Conservation (phyloP, 495 filamentous ascomycete species). For the Aspergillus baeticus region DNA sequence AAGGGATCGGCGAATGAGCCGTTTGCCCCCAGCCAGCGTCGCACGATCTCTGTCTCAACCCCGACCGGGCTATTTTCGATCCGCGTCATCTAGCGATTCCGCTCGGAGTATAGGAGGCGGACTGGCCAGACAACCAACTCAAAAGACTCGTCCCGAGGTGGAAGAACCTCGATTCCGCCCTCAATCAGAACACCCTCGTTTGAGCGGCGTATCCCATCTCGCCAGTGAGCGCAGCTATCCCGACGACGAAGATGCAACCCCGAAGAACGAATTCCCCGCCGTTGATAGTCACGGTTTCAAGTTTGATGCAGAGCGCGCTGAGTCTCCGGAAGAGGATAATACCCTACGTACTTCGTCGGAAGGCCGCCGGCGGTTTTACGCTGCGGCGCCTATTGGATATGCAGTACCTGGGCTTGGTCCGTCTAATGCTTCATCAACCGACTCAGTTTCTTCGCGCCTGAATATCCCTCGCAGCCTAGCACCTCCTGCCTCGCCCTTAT, state of each 20-base stretch:
- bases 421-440: conserved; percentile 39
- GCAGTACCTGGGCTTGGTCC: conserved; percentile 17
- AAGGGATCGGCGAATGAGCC: conserved; percentile 73
- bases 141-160: conserved; percentile 51
- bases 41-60: conserved; percentile 68
- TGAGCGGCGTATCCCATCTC: conserved; percentile 59
- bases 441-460: conserved; percentile 44
- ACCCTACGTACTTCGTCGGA: conserved; percentile 17
- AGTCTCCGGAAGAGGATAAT: conserved; percentile 48
- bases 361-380: conserved; percentile 25
- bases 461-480: conserved; percentile 48
- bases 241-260: conserved; percentile 33
- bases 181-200: conserved; percentile 68
- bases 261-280: conserved; percentile 25
- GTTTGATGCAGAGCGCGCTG: conserved; percentile 44
- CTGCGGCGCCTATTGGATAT: conserved; percentile 9
- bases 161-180: conserved; percentile 64
- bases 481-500: conserved; percentile 57
- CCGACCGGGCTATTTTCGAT: conserved; percentile 73
- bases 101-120: conserved; percentile 15
- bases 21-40: conserved; percentile 78
- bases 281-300: conserved; percentile 25
- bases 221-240: conserved; percentile 43
- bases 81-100: conserved; percentile 40
- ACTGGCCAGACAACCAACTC: conserved; percentile 37